Conservation (phyloP, 768 basidiomycete species). For the Lentinula aciculospora region DNA sequence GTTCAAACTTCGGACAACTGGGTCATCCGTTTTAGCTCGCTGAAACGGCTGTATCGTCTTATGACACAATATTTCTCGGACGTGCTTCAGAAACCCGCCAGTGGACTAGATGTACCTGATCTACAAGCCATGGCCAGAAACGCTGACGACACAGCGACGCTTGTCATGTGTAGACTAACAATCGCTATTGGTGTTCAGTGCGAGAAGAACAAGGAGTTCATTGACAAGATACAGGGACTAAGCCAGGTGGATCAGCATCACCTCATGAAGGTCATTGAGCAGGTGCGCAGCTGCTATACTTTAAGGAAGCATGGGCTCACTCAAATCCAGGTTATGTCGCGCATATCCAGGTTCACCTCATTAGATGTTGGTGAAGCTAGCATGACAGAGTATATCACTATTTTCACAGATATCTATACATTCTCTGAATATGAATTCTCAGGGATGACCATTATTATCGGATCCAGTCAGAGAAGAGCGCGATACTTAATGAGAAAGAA, state of each 20-base stretch:
- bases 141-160: conserved; percentile 54
- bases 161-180: conserved; percentile 74
- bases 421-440: conserved; percentile 11
- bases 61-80: conserved; percentile 88
- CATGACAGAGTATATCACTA: conserved; percentile 72
- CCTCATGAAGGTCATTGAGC: conserved; percentile 92
- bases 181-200: conserved; percentile 88
- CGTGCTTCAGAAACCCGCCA: conserved; percentile 74
- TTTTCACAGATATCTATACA: conserved; percentile 4
- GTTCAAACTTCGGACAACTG: conserved; percentile 77
- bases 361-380: conserved; percentile 47
- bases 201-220: conserved; percentile 82
- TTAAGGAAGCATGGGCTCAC: background rate
- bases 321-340: conserved; percentile 62
- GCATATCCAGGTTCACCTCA: conserved; percentile 47
- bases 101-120: conserved; percentile 79
- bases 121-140: conserved; percentile 84
- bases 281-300: conserved; percentile 40
- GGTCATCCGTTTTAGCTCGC: conserved; percentile 78
- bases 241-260: conserved; percentile 81
- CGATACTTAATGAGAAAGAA: conserved; percentile 79
- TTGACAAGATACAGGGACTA: conserved; percentile 81
- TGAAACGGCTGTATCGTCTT: conserved; percentile 82
- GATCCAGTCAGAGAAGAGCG: conserved; percentile 76
- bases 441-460: conserved; percentile 89